Evolutionary conservation across 2,329 filamentous ascomycete species (phyloP).

Genomic region (Amauroascus niger): DNA sequence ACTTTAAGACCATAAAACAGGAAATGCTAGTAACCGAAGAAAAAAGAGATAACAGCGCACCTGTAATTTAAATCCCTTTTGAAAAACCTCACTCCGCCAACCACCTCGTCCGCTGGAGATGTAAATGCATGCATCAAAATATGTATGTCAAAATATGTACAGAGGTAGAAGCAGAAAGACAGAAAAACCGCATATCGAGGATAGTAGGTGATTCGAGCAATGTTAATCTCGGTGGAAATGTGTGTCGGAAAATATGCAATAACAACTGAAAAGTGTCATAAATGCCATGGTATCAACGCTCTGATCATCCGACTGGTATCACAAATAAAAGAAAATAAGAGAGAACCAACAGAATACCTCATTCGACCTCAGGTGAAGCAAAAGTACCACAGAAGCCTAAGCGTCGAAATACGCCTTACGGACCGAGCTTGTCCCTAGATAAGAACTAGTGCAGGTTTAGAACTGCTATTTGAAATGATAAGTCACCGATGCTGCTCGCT

Average conservation of each 20-base stretch:
- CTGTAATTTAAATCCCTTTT: not conserved
- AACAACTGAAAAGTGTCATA: not conserved
- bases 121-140: not conserved
- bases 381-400: not conserved
- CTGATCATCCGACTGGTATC: conserved; percentile 3
- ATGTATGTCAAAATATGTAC: conserved; percentile 8
- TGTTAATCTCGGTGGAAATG: not conserved
- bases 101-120: not conserved
- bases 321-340: conserved; percentile 9
- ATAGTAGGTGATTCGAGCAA: not conserved
- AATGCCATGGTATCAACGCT: conserved; percentile 1
- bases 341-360: not conserved
- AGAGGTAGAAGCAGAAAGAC: not conserved
- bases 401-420: not conserved
- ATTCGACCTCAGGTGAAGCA: not conserved
- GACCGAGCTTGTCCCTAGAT: not conserved
- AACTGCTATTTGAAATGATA: conserved; percentile 1
- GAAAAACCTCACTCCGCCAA: not conserved
- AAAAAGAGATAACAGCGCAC: not conserved
- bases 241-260: not conserved
- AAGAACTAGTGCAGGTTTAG: not conserved
- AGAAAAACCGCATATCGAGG: not conserved
- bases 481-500: conserved; percentile 7
- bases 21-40: not conserved
- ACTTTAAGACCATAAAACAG: not conserved